Evolutionary conservation across 805 yeast species (phyloP).

Genomic region (Kazachstania bromeliacearum): DNA sequence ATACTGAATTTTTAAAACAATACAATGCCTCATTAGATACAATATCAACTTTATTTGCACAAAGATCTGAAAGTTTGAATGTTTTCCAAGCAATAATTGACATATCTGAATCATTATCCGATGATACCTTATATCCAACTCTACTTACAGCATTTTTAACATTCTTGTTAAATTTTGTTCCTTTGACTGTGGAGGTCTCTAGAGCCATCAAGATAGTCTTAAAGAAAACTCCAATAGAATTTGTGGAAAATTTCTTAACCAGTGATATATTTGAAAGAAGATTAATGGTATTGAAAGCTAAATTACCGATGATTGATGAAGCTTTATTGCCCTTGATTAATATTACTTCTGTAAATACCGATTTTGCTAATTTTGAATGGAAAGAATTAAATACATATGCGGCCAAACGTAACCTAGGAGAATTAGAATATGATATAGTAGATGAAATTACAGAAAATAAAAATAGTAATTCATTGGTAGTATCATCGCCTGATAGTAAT

Average conservation of each 20-base stretch:
- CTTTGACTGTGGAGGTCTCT: constrained; percentile 33
- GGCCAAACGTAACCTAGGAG: constrained; percentile 34
- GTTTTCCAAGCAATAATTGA: constrained; percentile 39
- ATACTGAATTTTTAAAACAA: constrained; percentile 7
- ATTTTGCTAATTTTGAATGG: constrained; percentile 58
- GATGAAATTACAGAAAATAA: constrained; percentile 24
- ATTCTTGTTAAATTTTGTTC: constrained; percentile 36
- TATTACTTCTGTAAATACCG: constrained; percentile 52
- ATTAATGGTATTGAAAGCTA: constrained; percentile 47
- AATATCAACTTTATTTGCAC: constrained; percentile 26
- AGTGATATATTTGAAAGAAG: constrained; percentile 29
- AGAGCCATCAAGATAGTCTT: constrained; percentile 25
- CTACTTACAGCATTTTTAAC: constrained; percentile 31
- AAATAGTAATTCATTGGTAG: not conserved
- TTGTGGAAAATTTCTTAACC: constrained; percentile 32
- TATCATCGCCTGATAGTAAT: not conserved
- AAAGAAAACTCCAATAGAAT: constrained; percentile 27
- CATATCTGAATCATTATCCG: constrained; percentile 36
- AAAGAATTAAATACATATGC: constrained; percentile 53
- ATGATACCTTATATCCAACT: constrained; percentile 44
- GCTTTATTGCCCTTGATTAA: constrained; percentile 51
- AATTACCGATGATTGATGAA: constrained; percentile 52
- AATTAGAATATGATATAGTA: constrained; percentile 33
- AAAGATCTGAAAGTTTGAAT: constrained; percentile 31
- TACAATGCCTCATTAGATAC: constrained; percentile 1